Base-by-base conservation (phyloP, 2,329 filamentous ascomycete genomes). In the Aspergillus proliferans region DNA sequence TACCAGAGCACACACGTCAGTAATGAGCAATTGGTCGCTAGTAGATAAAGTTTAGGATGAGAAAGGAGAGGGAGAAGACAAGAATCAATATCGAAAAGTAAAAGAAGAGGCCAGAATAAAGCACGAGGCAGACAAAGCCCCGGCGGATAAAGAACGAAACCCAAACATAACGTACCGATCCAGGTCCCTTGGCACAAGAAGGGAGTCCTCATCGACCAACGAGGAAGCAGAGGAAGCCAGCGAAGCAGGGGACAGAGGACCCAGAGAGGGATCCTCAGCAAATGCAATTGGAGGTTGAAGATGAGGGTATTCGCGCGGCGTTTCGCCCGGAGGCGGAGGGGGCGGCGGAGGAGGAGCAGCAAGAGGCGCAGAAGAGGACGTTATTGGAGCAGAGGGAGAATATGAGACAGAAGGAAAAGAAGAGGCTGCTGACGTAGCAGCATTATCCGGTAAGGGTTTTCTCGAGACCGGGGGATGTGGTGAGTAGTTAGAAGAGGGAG, bases 391-490 rank as follows among this genome's bases (percentile, higher is more conserved):
- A 53, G 38, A 12, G 18, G 38, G 18, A 40, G 38, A 22, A 18
- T n/a, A n/a, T n/a, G 34, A 18, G 34, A 36, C 14, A 36, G 34
- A 36, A 36, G 34, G 15, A 36, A 18, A 36, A 18, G 34, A 36
- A 18, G 34, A 36, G 10, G 10, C 26, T 30, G 26, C 26, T 30
- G 34, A n/a, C 3, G 34, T 15, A 38, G 34, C 34, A 38, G 71
- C 69, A 67, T 72, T 73, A 51, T 70, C 66, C 52, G 78, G 79
- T 53, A 82, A 65, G 58, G 79, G 77, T 63, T 81, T 81, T 57
- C 78, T 72, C 57, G 73, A 73, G 51, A 80, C 69, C 47, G 71
- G 69, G 52, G 73, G 70, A 38, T 71, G 62, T 50, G 65, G 61
- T 50, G 21, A 44, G 42, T 21, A 26, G 5, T 10, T 7, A 26